Base-by-base conservation (phyloP, 2,329 filamentous ascomycete species). In the Volutella citrinella region DNA sequence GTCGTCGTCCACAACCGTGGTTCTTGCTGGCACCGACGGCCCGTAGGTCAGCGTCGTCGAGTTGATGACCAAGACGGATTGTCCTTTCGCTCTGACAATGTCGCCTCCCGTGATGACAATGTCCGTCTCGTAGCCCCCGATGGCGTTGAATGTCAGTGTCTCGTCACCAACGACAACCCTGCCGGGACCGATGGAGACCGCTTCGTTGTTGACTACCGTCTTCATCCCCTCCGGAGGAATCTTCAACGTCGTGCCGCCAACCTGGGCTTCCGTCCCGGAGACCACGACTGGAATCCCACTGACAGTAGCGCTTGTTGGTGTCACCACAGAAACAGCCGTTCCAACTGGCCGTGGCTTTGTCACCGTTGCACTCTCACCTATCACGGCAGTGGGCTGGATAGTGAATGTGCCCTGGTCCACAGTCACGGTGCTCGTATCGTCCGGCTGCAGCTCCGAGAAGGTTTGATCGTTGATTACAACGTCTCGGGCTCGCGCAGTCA, bases 381-480 rank as follows among this genome's bases (percentile, higher is more conserved):
- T 41, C 4, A 76, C 59, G 21, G 60, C 57, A 7, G 60, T 68
- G 7, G 73, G 72, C 17, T 64, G 50, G 28, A 78, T 71, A 13
- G 66, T 68, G 39, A 76, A 76, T 2, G 60, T 63, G 10, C 64
- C 57, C 18, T 54, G 53, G 15, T 40, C 44, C 4, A 72, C 59
- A 3, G 63, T 62, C 6, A 74, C 65, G 3, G 60, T 66, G 10
- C 57, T 65, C 1, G 64, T 71, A 34, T 59, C 49, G 6, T 52
- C 56, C 6, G 60, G 47, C 11, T 56, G 51, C 19, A 65, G 57
- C 34, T 64, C 58, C 1, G 54, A 56, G 34, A 72, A 65, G 0
- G 70, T 76, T 32, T 63, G 55, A 21, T 57, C 59, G 38, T 71
- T 67, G 38, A 77, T 69, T 32, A 74, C 55, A 6, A 77, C 70